Base-by-base conservation (phyloP, 2,329 filamentous ascomycete genomes). In the Claviceps spartinae region DNA sequence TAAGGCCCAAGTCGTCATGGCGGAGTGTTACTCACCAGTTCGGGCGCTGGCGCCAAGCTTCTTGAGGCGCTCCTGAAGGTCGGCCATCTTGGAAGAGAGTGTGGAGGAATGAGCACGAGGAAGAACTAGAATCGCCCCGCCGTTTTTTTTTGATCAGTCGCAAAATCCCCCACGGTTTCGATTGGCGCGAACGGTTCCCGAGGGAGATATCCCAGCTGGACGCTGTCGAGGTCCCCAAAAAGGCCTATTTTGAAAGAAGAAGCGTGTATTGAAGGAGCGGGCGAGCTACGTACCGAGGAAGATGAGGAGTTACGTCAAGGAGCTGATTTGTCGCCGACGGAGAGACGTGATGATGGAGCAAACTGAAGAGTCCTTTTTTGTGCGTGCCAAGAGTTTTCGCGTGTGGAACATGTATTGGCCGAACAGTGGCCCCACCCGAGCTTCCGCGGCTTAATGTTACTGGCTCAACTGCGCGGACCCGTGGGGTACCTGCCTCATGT, bases 11-110 rank as follows among this genome's bases (percentile, higher is more conserved):
- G 14, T 24, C n/a, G n/a, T 40, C 11, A n/a, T 37, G 8, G 3
- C 9, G 14, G 11, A n/a, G 20, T 8, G 26, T 51, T 13, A 81
- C 83, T 64, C 81, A 87, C 85, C 85, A 73, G 83, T 87, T 69
- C 75, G 73, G 64, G 74, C 73, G 55, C 62, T 61, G 61, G 62
- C 60, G 67, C 74, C 74, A 58, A 78, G 74, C 75, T 78, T 78
- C 75, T 77, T 78, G 63, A 78, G 72, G 62, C 75, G 73, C 69
- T 78, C 75, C 70, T 78, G 75, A 60, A 78, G 64, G 64, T 78
- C 75, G 63, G 72, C 69, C 75, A 78, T 78, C 64, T 58, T 72
- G 69, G 56, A 40, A 37, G 34, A 7, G 9, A 26, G 60, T 62
- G 59, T 62, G 61, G 59, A 60, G 59, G 57, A 60, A 57, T 54